A percentile compares a stretch with the other conserved stretches of the same genome.
phyloP scores from a whole-genome alignment of 2,329 filamentous ascomycete species.

The Microcyclospora tardicrescens region DNA sequence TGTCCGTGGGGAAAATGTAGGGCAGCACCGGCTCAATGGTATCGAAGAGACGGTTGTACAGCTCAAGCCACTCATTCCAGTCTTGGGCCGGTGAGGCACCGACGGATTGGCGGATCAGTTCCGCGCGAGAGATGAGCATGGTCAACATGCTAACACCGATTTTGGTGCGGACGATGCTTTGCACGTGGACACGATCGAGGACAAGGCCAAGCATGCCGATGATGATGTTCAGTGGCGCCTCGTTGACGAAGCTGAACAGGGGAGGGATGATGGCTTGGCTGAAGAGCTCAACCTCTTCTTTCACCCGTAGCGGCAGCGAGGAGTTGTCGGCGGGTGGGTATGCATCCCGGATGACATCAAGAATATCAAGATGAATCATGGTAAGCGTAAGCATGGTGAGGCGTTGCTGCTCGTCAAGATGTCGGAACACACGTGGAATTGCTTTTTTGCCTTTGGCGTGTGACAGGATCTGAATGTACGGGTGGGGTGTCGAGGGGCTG shows the following conservation, averaged over 20 bases:
- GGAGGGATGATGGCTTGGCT: constrained; percentile 77
- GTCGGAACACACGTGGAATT: constrained; percentile 85
- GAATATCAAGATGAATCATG: constrained; percentile 77
- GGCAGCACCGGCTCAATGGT: constrained; percentile 70
- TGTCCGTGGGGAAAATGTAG: constrained; percentile 80
- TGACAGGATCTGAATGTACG: constrained; percentile 91
- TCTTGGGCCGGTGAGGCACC: constrained; percentile 44
- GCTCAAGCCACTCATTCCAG: constrained; percentile 69
- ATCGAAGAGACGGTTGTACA: constrained; percentile 81
- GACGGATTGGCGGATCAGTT: constrained; percentile 76
- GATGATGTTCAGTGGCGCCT: constrained; percentile 81
- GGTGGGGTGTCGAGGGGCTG: constrained; percentile 59
- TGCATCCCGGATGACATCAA: constrained; percentile 78
- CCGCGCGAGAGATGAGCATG: constrained; percentile 85
- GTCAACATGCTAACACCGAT: constrained; percentile 84
- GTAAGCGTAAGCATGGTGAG: constrained; percentile 95
- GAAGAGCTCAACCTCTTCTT: constrained; percentile 89
- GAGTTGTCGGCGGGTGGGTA: constrained; percentile 58
- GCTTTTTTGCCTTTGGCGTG: constrained; percentile 94
- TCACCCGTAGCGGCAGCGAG: constrained; percentile 60
- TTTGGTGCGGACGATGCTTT: constrained; percentile 71
- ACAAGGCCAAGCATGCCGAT: constrained; percentile 80
- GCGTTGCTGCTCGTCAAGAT: constrained; percentile 82
- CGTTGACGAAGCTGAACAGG: constrained; percentile 78
- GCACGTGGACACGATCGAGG: constrained; percentile 67